Base-by-base conservation (phyloP, 108 stramenopile species). In the Nitzschia inconspicua region DNA sequence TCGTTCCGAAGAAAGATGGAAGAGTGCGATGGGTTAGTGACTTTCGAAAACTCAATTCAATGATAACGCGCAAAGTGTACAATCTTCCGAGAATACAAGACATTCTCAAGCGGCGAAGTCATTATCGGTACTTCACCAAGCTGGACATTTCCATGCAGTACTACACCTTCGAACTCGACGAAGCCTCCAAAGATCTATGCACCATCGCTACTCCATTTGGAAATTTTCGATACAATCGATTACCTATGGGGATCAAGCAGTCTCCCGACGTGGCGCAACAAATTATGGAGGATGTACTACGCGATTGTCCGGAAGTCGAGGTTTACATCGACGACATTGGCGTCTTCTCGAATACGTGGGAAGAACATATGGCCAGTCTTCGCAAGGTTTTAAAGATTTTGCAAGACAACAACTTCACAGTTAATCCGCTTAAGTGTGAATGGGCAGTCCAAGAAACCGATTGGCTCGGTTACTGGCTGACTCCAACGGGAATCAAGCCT, bases 321-420 rank as follows among this genome's bases (percentile, higher is more conserved):
- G 41, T 64, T 4, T 85, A 76, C 51, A 58, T 80, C 28, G 79
- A 85, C 53, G 77, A 80, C 44, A 36, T 80, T 24, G 73, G 76
- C 44, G 47, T 58, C 32, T 19, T n/a, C n/a, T n/a, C n/a, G n/a
- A n/a, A n/a, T n/a, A n/a, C 41, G 11, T 81, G 64, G 69, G 62
- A 71, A 41, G n/a, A 47, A 1, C 80, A 82, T 46, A 5, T 75
- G 0, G 44, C 43, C 10, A 16, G 9, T 16, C 7, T 47, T 13
- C 8, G 26, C 8, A 31, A 44, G 34, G 1, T 23, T 75, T 6
- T 9, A 40, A 1, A 24, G 19, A 59, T 46, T 75, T 13, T 34
- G 76, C 3, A 42, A 32, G 4, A 37, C 22, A 67, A 66, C 32
- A 53, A 55, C 27, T 63, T 77, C 44, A 66, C 67, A n/a, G 29